These are phyloP conservation scores for Ophiostoma ulmi DNA, from an alignment of 2,329 filamentous ascomycete species.

Conservation along the genomic window DNA sequence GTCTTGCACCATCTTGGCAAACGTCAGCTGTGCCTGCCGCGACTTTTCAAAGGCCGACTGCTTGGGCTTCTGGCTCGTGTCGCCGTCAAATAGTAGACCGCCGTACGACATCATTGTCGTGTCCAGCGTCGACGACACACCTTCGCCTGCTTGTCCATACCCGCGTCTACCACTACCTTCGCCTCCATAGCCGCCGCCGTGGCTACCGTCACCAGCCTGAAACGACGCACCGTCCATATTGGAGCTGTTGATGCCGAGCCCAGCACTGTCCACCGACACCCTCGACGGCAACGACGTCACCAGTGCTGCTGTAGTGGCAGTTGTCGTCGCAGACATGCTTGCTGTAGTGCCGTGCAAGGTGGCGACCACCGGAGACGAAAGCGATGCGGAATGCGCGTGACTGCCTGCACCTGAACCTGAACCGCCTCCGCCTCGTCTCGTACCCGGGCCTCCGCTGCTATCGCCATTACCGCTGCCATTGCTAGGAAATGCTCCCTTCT, in stretches of 20 bases:
- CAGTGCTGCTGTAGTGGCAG: constrained; percentile 16
- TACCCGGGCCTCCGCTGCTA: not conserved
- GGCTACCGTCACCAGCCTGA: not conserved
- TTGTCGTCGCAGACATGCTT: constrained; percentile 24
- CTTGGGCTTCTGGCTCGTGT: constrained; percentile 42
- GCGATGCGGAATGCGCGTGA: not conserved
- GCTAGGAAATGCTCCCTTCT: constrained; percentile 36
- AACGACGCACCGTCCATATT: not conserved
- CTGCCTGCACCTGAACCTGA: not conserved
- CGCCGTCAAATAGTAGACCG: constrained; percentile 21
- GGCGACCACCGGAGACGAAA: constrained; percentile 4
- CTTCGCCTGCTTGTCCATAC: not conserved
- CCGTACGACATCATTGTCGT: constrained; percentile 22
- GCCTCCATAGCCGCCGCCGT: not conserved
- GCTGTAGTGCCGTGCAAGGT: constrained; percentile 9
- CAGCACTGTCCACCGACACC: not conserved
- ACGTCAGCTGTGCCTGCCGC: constrained; percentile 79
- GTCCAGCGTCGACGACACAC: constrained; percentile 22
- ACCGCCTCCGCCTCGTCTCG: not conserved
- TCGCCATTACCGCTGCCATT: not conserved
- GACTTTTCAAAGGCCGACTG: constrained; percentile 66
- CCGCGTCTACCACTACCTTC: not conserved
- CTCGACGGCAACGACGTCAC: constrained; percentile 24
- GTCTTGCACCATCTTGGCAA: constrained; percentile 77
- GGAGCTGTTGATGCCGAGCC: not conserved